Conservation (phyloP, 2,329 filamentous ascomycete species). For the Pyrenophora seminiperda region DNA sequence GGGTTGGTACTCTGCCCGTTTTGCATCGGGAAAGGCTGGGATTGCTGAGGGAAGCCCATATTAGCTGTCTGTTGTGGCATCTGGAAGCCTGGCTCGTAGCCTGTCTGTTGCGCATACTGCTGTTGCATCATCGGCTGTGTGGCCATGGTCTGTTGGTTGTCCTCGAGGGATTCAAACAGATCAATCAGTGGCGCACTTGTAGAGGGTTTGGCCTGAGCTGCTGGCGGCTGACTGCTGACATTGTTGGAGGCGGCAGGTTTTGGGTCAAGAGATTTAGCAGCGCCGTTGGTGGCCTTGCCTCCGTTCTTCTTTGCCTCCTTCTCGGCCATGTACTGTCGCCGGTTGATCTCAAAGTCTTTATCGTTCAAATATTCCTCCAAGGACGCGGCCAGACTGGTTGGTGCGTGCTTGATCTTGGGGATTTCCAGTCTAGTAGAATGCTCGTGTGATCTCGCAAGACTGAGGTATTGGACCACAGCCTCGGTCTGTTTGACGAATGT, state of each 20-base stretch:
- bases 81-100: slow-evolving; percentile 31
- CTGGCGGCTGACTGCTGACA: slow-evolving; percentile 27
- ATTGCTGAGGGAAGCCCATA: slow-evolving; percentile 38
- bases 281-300: slow-evolving; percentile 48
- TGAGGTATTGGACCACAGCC: slow-evolving; percentile 86
- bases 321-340: slow-evolving; percentile 88
- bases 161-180: slow-evolving; percentile 40
- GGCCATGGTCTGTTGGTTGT: slow-evolving; percentile 46
- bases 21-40: slow-evolving; percentile 61
- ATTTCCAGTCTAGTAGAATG: slow-evolving; percentile 92
- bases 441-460: slow-evolving; percentile 85
- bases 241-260: slow-evolving; percentile 37
- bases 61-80: slow-evolving; percentile 51
- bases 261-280: slow-evolving; percentile 46
- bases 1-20: slow-evolving; percentile 76
- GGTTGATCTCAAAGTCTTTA: slow-evolving; percentile 91
- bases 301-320: slow-evolving; percentile 71
- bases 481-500: slow-evolving; percentile 92
- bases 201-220: slow-evolving; percentile 24
- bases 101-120: slow-evolving; percentile 42
- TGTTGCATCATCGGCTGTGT: slow-evolving; percentile 43
- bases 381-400: slow-evolving; percentile 84
- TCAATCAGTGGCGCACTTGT: slow-evolving; percentile 42
- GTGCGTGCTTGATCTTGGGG: slow-evolving; percentile 95
- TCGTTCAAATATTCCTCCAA: slow-evolving; percentile 95